phyloP scores from a whole-genome alignment of 495 filamentous ascomycete genomes.

The Amphirosellinia nigrospora region DNA sequence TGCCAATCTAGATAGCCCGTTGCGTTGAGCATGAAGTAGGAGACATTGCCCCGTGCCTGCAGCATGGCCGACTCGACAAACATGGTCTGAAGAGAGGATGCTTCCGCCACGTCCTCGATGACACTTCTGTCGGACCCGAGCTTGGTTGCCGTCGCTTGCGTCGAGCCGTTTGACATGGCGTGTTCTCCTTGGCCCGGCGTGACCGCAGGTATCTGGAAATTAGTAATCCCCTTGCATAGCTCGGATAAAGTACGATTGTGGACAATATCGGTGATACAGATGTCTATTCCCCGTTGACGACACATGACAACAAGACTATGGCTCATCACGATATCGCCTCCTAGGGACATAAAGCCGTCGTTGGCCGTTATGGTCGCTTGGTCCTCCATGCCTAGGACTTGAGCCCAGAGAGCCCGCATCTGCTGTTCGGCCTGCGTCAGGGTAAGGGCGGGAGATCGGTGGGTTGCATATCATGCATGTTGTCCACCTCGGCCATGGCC shows the following conservation, averaged over 20 bases:
- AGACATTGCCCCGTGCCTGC: conserved; percentile 46
- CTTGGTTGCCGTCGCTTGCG: conserved; percentile 41
- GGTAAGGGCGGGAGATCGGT: conserved; percentile 47
- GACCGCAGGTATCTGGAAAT: conserved; percentile 30
- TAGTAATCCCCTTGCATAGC: conserved; percentile 43
- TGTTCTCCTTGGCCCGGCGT: conserved; percentile 33
- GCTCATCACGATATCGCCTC: conserved; percentile 51
- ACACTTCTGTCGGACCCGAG: conserved; percentile 42
- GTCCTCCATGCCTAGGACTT: conserved; percentile 46
- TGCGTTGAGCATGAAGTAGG: conserved; percentile 53
- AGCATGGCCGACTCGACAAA: conserved; percentile 56
- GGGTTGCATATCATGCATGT: conserved; percentile 40
- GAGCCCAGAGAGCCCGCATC: conserved; percentile 53
- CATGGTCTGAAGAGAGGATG: conserved; percentile 50
- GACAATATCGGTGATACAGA: conserved; percentile 49
- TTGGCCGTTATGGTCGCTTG: conserved; percentile 43
- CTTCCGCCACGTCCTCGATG: conserved; percentile 51
- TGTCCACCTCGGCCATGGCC: conserved; percentile 40
- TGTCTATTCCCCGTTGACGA: conserved; percentile 41
- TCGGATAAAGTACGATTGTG: conserved; percentile 45
- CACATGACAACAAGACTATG: conserved; percentile 49
- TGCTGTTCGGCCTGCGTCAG: conserved; percentile 49
- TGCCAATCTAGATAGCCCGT: conserved; percentile 46
- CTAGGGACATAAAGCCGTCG: conserved; percentile 52
- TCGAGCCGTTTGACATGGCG: conserved; percentile 7